Conservation (phyloP, 176 grass and related monocot genomes). For the Triticum turgidum region DNA sequence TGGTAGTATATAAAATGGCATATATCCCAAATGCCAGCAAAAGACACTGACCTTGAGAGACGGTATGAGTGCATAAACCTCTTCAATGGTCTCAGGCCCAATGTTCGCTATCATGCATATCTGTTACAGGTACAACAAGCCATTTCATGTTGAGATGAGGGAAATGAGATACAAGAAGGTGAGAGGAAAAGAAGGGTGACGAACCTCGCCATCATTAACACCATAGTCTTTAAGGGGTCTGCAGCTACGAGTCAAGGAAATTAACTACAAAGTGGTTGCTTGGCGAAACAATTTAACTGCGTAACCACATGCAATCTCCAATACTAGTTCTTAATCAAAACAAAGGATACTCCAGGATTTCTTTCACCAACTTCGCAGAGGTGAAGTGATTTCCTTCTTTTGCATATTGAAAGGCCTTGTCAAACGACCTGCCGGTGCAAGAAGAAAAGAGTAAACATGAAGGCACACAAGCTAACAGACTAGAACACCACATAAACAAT, state of each 20-base stretch:
- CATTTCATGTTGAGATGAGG: constrained; percentile 5
- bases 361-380: constrained; percentile 55
- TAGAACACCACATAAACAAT: constrained; percentile 2
- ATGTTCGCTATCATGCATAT: constrained; percentile 93
- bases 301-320: constrained; percentile 7
- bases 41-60: constrained; percentile 78
- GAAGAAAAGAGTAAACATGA: constrained; percentile 3
- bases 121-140: constrained; percentile 33
- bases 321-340: constrained; percentile 6
- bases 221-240: constrained; percentile 72
- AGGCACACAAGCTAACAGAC: constrained; percentile 11
- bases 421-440: constrained; percentile 66
- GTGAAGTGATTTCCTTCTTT: constrained; percentile 64
- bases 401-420: constrained; percentile 82
- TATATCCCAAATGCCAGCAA: constrained; percentile 15
- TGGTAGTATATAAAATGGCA: background rate
- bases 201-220: constrained; percentile 82
- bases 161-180: constrained; percentile 10
- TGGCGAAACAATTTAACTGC: constrained; percentile 1
- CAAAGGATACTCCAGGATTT: constrained; percentile 77
- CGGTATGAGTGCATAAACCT: constrained; percentile 87
- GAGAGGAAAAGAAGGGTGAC: constrained; percentile 19
- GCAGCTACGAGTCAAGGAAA: constrained; percentile 58
- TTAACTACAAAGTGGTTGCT: constrained; percentile 13
- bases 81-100: constrained; percentile 70